Evolutionary conservation across 441 rosid genomes (phyloP), one percentile per base, ranked within the genome.

Genomic region (Arabidopsis lyrata): DNA sequence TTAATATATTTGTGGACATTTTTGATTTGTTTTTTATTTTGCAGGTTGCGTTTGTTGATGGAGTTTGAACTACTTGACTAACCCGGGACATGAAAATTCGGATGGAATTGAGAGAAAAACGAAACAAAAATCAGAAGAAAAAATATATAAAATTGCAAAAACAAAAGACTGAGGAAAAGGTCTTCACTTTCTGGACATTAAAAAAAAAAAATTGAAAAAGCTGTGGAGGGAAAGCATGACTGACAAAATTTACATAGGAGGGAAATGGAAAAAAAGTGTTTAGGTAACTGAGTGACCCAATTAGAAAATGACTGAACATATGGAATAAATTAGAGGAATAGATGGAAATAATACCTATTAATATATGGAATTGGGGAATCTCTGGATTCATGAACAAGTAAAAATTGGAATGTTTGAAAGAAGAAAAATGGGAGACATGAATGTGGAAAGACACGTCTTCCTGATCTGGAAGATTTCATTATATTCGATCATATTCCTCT

Each of bases 31-130:
- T 31, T 7, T 41, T 35, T 53, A 5, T 54, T 68, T 35, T 47
- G 32, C 61, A 76, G 75, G 75, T 70, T 64, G 60, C 79, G 70
- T 69, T 54, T 55, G 29, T 4, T 14, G 7, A 53, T 32, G 58
- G 57, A 68, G 63, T 22, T 68, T 52, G 69, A 59, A 41, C 34
- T 41, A 9, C 6, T 31, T 58, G 54, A 48, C n/a, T 39, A 58
- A 60, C n/a, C 11, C 14, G 36, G 3, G 49, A 61, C 64, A 75
- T 68, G 68, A 42, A 34, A 32, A 14, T 66, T 31, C 8, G 12
- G 60, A 56, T 63, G 76, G 77, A 15, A 35, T 14, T 56, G 42
- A 38, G 36, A 56, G 8, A 64, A 4, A 15, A 35, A n/a, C 5
- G 4, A 52, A 27, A 8, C 13, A 31, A 16, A 0, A 13, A 14